Evolutionary conservation across 73 alveolate genomes (phyloP).

Genomic region (Symbiodinium pilosum): DNA sequence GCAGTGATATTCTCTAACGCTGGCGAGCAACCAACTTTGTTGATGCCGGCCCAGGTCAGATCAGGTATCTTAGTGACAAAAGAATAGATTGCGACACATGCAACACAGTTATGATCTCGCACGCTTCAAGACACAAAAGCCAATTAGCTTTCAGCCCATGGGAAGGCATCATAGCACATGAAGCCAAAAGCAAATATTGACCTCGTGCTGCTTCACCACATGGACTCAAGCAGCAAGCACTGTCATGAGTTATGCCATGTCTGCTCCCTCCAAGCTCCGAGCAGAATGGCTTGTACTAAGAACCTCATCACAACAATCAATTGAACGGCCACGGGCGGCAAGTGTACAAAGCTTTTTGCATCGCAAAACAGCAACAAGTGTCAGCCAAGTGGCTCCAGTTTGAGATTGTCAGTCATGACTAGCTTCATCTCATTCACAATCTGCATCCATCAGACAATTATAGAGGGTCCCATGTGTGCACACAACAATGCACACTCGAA

Average conservation of each 20-base stretch:
- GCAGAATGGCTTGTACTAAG: constrained; percentile 62
- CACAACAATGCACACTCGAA: not conserved
- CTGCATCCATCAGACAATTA: not conserved
- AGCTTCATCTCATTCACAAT: constrained; percentile 88
- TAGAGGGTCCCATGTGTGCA: not conserved
- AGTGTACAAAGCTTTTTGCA: not conserved
- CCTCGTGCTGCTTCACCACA: not conserved
- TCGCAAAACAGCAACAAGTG: not conserved
- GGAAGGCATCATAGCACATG: constrained; percentile 93
- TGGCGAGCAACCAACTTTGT: constrained; percentile 8
- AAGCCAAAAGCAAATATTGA: constrained; percentile 79
- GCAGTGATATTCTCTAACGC: no score
- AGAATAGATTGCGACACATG: not conserved
- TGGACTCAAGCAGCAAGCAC: not conserved
- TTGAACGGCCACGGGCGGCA: not conserved
- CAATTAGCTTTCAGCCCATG: constrained; percentile 1
- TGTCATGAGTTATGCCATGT: not conserved
- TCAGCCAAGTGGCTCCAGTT: constrained; percentile 17
- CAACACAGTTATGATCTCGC: not conserved
- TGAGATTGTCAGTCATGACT: constrained; percentile 85
- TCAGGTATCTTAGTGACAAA: constrained; percentile 33
- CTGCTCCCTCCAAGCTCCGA: not conserved
- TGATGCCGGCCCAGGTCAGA: constrained; percentile 89
- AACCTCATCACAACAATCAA: not conserved
- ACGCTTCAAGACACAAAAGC: not conserved